These are phyloP conservation scores for Polyporus tsugae DNA, from an alignment of 1,284 basidiomycete species.

Conservation along the genomic window DNA sequence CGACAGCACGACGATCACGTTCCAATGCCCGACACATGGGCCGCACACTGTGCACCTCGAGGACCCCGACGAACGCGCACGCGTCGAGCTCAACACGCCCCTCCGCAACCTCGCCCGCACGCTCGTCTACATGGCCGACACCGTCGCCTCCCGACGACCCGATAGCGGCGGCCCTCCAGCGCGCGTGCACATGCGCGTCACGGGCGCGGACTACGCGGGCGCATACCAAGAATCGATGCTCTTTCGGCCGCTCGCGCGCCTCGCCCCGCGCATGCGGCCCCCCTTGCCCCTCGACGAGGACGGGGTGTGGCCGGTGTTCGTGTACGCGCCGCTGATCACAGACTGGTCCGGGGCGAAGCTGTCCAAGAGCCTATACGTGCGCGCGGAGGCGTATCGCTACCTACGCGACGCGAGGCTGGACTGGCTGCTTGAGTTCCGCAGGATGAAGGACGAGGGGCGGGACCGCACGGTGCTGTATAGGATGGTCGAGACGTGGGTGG, in stretches of 20 bases:
- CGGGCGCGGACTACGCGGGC: conserved; percentile 42
- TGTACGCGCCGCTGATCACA: conserved; percentile 41
- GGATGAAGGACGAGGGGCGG: conserved; percentile 34
- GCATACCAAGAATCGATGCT: conserved; percentile 40
- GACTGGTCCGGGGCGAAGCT: conserved; percentile 46
- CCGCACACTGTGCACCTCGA: conserved; percentile 30
- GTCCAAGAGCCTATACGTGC: conserved; percentile 44
- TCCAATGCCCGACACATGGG: conserved; percentile 39
- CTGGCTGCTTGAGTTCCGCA: conserved; percentile 31
- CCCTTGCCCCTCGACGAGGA: conserved; percentile 8
- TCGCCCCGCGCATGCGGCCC: conserved; percentile 22
- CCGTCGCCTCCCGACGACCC: not conserved
- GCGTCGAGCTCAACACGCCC: conserved; percentile 44
- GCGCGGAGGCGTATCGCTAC: conserved; percentile 39
- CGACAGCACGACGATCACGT: conserved; percentile 31
- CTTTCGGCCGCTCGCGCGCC: conserved; percentile 34
- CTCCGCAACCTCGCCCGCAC: conserved; percentile 42
- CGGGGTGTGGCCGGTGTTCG: conserved; percentile 17
- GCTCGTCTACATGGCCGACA: conserved; percentile 31
- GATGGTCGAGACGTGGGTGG: conserved; percentile 24
- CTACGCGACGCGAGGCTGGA: conserved; percentile 30
- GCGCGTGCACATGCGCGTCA: conserved; percentile 39
- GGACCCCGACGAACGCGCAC: conserved; percentile 31
- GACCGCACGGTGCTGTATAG: conserved; percentile 32
- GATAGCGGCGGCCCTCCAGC: not conserved